phyloP scores from a whole-genome alignment of 106 monocot species.

The Vanilla planifolia region DNA sequence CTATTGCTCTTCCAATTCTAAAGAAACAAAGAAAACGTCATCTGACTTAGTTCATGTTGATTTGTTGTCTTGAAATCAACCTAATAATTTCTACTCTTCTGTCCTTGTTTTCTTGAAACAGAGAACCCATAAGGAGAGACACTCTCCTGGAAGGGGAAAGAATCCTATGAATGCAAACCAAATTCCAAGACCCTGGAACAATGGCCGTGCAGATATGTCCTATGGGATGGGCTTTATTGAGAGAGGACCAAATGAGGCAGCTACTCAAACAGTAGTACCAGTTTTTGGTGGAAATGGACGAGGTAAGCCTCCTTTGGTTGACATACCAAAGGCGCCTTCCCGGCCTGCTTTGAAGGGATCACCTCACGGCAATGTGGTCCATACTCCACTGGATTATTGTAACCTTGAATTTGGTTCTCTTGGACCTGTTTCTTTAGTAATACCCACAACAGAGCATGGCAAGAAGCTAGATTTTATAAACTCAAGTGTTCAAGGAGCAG shows the following conservation, averaged over 20 bases:
- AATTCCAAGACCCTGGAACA: conserved; percentile 16
- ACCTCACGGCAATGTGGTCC: conserved; percentile 18
- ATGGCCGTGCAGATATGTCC: conserved; percentile 1
- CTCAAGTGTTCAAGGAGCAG: conserved; percentile 15
- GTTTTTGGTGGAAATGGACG: conserved; percentile 19
- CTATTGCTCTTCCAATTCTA: background rate
- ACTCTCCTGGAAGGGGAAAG: conserved; percentile 33
- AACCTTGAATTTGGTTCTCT: conserved; percentile 54
- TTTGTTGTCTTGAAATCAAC: too few species aligned
- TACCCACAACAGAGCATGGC: conserved; percentile 7
- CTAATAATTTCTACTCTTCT: background rate
- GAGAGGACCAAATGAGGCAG: conserved; percentile 12
- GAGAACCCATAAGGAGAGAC: conserved; percentile 26
- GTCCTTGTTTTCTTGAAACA: conserved; percentile 28
- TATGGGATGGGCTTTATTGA: conserved; percentile 17
- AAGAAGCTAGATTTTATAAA: conserved; percentile 13
- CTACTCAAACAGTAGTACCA: conserved; percentile 4
- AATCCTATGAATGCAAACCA: conserved; percentile 14
- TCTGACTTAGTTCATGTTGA: background rate
- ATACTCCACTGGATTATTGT: background rate
- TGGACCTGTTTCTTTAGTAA: conserved; percentile 18
- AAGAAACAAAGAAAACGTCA: background rate
- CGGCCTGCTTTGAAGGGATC: conserved; percentile 13
- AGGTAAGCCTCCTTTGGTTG: conserved; percentile 13
- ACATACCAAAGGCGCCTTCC: conserved; percentile 9